These are phyloP conservation scores for Lanmaoa pseudosensibilis DNA, from an alignment of 768 basidiomycete genomes.

Conservation along the genomic window DNA sequence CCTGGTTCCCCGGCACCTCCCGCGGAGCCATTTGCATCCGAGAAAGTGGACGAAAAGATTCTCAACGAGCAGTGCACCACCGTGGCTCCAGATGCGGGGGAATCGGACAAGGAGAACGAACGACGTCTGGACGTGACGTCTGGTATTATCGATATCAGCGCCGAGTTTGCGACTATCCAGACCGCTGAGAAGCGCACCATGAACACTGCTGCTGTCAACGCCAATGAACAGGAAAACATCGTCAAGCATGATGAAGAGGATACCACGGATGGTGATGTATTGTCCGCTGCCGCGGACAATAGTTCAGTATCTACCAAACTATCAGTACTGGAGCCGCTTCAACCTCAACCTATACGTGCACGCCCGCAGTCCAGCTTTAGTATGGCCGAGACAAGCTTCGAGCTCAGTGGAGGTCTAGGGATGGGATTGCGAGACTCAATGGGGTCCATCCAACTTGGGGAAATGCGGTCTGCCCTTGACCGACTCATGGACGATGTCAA, in stretches of 20 bases:
- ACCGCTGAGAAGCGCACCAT: conserved; percentile 45
- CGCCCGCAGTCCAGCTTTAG: conserved; percentile 15
- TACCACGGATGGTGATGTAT: background rate
- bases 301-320: background rate
- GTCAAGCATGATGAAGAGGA: background rate
- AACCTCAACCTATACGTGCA: conserved; percentile 7
- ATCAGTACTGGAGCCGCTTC: conserved; percentile 3
- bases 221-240: background rate
- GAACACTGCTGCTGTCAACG: conserved; percentile 8
- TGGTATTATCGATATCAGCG: conserved; percentile 38
- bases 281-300: background rate
- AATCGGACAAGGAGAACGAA: conserved; percentile 25
- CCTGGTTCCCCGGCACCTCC: conserved; percentile 11
- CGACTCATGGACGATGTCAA: conserved; percentile 69
- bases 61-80: background rate
- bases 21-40: background rate
- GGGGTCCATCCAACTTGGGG: conserved; percentile 57
- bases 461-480: conserved; percentile 73
- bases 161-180: conserved; percentile 51
- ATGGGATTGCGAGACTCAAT: conserved; percentile 39
- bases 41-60: background rate
- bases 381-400: conserved; percentile 25
- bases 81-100: background rate
- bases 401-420: conserved; percentile 24
- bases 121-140: conserved; percentile 42